Base-by-base conservation (phyloP, 75 land plant species). In the Pinus tabuliformis region DNA sequence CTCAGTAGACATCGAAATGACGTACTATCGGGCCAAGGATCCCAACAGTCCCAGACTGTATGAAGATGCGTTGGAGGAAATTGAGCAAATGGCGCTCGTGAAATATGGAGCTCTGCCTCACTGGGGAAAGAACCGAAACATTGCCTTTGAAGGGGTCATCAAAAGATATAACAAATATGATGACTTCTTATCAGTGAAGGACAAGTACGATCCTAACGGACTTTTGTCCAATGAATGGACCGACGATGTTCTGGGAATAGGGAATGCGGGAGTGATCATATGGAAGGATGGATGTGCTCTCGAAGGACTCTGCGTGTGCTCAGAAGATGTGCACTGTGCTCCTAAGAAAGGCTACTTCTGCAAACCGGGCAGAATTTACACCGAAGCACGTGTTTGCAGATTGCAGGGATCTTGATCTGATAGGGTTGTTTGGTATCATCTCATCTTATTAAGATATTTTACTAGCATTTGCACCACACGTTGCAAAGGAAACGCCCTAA, bases 21-120 rank as follows among this genome's bases (percentile, higher is more conserved):
- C 90, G 0, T 91, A 89, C 75, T 91, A 90, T 62, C 75, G 94
- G 68, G 76, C 89, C 2, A 76, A 80, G 13, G 84, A 84, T 0
- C 79, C 91, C 22, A 33, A 62, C 1, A 84, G 65, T 2, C 93
- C 95, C 2, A 82, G 89, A 72, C 78, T 88, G 20, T 78, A 81
- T 59, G 79, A 86, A 74, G 95, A 92, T 70, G 84, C 85, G 8
- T 78, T 75, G 87, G 93, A 92, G 78, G 95, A 92, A 74, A 79
- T 91, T 17, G 93, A 91, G 73, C 93, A 92, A 77, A 88, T 92
- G 87, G 89, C 89, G 0, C 78, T 88, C 58, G 82, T 86, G 75
- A 92, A 91, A 77, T 80, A 88, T 42, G 45, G 45, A 42, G 45
- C 45, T 42, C 45, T 42, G 45, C 45, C 45, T 42, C 45, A 42